Base-by-base conservation (phyloP, 179 eudicot genomes). In the Silene coronaria region DNA sequence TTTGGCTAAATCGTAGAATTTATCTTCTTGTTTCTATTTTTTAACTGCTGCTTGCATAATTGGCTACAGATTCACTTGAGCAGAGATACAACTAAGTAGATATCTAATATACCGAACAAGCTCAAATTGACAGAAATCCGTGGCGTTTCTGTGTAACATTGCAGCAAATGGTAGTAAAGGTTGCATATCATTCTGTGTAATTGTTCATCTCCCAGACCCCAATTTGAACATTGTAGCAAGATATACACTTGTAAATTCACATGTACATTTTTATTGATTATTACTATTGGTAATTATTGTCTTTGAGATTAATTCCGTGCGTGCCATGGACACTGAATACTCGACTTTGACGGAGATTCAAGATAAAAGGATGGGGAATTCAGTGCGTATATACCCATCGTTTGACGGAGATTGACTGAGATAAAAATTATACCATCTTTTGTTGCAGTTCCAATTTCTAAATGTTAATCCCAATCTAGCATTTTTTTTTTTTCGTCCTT, bases 41-140 rank as follows among this genome's bases (percentile, higher is more conserved):
- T 23, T 45, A 19, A 71, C 34, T 60, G 32, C 21, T n/a, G 73
- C 45, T 21, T 51, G 6, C 42, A 22, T 69, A 23, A 14, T 23
- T 72, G 48, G 23, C 59, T 70, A 55, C 85, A 82, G 85, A 82
- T 82, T 67, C 85, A 34, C 63, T 82, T 45, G 82, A 72, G 26
- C 82, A 67, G 72, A 79, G 77, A 71, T 73, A 63, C 30, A 70
- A 69, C 12, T 14, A 70, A 62, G 77, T 60, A 38, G 3, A 36
- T 7, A 42, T 58, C 13, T 55, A 28, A 32, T 16, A 16, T 77
- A 8, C 53, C 42, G 16, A 51, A 63, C 19, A 30, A 75, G 70
- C 51, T 22, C 80, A 58, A 22, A 28, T 26, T 75, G 67, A 42
- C 53, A 3, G 23, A 24, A 21, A 64, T 46, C 57, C 34, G 1